phyloP scores from a whole-genome alignment of 352 stramenopile species.

The Phytophthora palmivora region DNA sequence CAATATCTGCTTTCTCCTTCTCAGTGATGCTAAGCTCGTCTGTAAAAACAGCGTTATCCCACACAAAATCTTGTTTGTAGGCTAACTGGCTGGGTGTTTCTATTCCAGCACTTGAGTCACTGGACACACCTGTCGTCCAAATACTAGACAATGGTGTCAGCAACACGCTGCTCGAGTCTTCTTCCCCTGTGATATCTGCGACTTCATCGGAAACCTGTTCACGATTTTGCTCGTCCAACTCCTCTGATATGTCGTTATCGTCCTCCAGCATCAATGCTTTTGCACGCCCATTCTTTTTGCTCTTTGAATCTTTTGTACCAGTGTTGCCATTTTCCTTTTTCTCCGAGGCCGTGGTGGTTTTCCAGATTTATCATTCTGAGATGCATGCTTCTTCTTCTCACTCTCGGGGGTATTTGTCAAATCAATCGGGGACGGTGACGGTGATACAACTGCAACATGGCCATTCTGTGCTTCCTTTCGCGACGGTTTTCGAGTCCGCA shows the following conservation, averaged over 20 bases:
- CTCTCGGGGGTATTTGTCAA: constrained; percentile 35
- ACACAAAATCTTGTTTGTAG: constrained; percentile 82
- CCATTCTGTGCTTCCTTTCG: constrained; percentile 14
- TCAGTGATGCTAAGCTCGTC: constrained; percentile 44
- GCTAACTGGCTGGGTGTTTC: constrained; percentile 32
- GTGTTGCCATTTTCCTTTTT: constrained; percentile 18
- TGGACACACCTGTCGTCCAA: constrained; percentile 49
- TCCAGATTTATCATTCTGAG: constrained; percentile 10
- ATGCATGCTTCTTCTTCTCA: constrained; percentile 20
- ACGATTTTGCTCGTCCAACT: background rate
- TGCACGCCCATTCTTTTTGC: constrained; percentile 7
- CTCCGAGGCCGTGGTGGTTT: constrained; percentile 16
- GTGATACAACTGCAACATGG: constrained; percentile 35
- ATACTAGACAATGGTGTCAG: constrained; percentile 59
- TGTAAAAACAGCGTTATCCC: constrained; percentile 71
- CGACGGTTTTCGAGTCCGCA: constrained; percentile 18
- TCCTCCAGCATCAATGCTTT: constrained; percentile 29
- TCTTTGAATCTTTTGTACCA: constrained; percentile 9
- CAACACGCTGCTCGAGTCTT: constrained; percentile 9
- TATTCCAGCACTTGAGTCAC: constrained; percentile 3
- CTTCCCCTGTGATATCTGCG: constrained; percentile 8
- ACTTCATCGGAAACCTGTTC: constrained; percentile 11
- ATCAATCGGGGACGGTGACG: constrained; percentile 38
- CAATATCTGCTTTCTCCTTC: constrained; percentile 20
- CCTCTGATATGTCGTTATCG: constrained; percentile 7